These are phyloP conservation scores for Cyclostephanos tholiformis DNA, from an alignment of 108 stramenopile genomes.

Conservation along the genomic window DNA sequence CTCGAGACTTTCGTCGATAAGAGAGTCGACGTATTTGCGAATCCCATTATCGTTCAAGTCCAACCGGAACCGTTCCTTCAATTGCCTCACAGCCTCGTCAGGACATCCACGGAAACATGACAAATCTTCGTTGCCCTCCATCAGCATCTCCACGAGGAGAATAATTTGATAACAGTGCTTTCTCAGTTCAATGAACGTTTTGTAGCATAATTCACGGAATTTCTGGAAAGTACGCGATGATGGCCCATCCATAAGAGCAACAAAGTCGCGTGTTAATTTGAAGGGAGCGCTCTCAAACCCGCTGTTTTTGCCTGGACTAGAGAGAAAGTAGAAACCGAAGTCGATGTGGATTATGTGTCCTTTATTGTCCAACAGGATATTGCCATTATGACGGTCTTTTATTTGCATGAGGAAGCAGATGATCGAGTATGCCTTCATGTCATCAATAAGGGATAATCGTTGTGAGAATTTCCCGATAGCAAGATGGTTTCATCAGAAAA, in stretches of 20 bases:
- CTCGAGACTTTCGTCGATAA: slow-evolving; percentile 90
- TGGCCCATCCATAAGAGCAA: slow-evolving; percentile 93
- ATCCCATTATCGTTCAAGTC: slow-evolving; percentile 81
- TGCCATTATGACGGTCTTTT: slow-evolving; percentile 97
- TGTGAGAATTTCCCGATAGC: not conserved
- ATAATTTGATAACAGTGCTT: slow-evolving; percentile 89
- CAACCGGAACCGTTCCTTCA: slow-evolving; percentile 86
- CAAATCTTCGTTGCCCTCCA: slow-evolving; percentile 91
- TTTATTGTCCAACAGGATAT: slow-evolving; percentile 92
- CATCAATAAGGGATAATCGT: not conserved
- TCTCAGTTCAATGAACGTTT: slow-evolving; percentile 84
- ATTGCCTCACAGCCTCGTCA: slow-evolving; percentile 76
- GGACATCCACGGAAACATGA: slow-evolving; percentile 92
- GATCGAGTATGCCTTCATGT: slow-evolving; percentile 84
- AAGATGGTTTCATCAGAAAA: not conserved
- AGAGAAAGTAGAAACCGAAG: slow-evolving; percentile 93
- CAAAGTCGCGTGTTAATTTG: slow-evolving; percentile 94
- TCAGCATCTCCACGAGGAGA: slow-evolving; percentile 93
- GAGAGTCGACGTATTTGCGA: slow-evolving; percentile 84
- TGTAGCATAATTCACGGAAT: slow-evolving; percentile 89
- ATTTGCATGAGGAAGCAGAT: slow-evolving; percentile 95
- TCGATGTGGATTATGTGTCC: slow-evolving; percentile 97
- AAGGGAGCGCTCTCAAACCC: slow-evolving; percentile 97
- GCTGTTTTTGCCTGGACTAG: slow-evolving; percentile 92
- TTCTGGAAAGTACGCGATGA: slow-evolving; percentile 79